Evolutionary conservation across 192 early-diverging fungal species (phyloP), one percentile per base, ranked within the genome.

Genomic region (Anaeromyces robustus): DNA sequence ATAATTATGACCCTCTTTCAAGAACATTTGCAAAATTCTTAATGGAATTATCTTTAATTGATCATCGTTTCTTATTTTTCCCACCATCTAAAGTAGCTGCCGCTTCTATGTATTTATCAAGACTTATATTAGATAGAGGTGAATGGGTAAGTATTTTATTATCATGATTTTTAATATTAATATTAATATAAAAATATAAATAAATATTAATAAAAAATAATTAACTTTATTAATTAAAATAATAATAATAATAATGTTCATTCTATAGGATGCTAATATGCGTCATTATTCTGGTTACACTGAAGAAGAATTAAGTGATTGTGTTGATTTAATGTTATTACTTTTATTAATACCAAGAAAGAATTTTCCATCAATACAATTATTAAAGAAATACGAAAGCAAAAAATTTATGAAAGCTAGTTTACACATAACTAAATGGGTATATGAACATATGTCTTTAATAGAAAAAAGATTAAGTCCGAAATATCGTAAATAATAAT

Each of bases 11-110:
- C 83, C 89, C 94, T 79, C 93, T 96, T 85, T 94, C 95, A 19
- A 92, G 97, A 77, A 96, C 94, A 1, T 83, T 98, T 26, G 96
- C 95, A 30, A 98, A 99, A 86, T 99, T 96, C 81, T 88, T 98
- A 77, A 94, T 98, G 94, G 97, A 99, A 86, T 91, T 99, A 18
- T 90, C 95, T 29, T 87, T 96, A 17, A 83, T 98, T 59, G 96
- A 98, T 84, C 91, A 96, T 81, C 87, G 89, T 29, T 93, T 97
- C 80, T 84, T 99, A 43, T 79, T 80, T 29, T 89, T 82, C 34
- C 81, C 91, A 29, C 94, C 96, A 0, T 96, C 94, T 32, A 82
- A 86, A 79, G 85, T 94, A 32, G 94, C 96, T 22, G 95, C 92
- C 14, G 92, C 95, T 2, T 86, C 91, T 26, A 86, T 94, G 31